A percentile compares a stretch with the other conserved stretches of the same genome.
phyloP scores from a whole-genome alignment of 768 basidiomycete species.

The Chiua virens region DNA sequence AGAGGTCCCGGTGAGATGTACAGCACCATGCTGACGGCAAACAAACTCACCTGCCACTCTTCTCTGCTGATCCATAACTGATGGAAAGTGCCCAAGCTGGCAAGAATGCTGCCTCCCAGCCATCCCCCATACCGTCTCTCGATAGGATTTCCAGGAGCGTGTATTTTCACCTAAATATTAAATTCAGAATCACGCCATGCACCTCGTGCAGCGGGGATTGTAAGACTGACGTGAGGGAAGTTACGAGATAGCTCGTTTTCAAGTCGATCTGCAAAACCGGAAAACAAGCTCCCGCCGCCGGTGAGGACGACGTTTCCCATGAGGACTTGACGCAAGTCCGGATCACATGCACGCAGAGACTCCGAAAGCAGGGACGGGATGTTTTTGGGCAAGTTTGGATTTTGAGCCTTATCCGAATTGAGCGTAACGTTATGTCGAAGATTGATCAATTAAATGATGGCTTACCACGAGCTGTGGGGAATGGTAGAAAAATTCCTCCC shows the following conservation, averaged over 20 bases:
- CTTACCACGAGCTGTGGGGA: slow-evolving; percentile 53
- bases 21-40: neutral
- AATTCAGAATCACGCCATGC: slow-evolving; percentile 8
- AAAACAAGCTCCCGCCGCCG: slow-evolving; percentile 88
- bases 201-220: neutral
- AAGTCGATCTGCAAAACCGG: slow-evolving; percentile 85
- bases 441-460: neutral
- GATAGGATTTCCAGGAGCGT: slow-evolving; percentile 86
- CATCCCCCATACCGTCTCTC: slow-evolving; percentile 92
- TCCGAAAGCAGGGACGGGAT: slow-evolving; percentile 75
- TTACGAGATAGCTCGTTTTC: slow-evolving; percentile 70
- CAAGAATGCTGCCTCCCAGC: slow-evolving; percentile 95
- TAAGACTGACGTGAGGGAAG: slow-evolving; percentile 71
- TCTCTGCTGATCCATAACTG: slow-evolving; percentile 94
- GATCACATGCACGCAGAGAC: slow-evolving; percentile 82
- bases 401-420: slow-evolving; percentile 40
- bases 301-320: slow-evolving; percentile 93
- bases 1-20: slow-evolving; percentile 1
- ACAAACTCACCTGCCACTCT: slow-evolving; percentile 77
- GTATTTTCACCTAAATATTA: slow-evolving; percentile 75
- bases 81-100: slow-evolving; percentile 95
- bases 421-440: slow-evolving; percentile 2
- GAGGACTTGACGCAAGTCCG: slow-evolving; percentile 87
- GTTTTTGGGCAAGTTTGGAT: slow-evolving; percentile 70
- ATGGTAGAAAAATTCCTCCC: slow-evolving; percentile 89